phyloP scores from a whole-genome alignment of 306 rosid species.

The Ormosia emarginata region DNA sequence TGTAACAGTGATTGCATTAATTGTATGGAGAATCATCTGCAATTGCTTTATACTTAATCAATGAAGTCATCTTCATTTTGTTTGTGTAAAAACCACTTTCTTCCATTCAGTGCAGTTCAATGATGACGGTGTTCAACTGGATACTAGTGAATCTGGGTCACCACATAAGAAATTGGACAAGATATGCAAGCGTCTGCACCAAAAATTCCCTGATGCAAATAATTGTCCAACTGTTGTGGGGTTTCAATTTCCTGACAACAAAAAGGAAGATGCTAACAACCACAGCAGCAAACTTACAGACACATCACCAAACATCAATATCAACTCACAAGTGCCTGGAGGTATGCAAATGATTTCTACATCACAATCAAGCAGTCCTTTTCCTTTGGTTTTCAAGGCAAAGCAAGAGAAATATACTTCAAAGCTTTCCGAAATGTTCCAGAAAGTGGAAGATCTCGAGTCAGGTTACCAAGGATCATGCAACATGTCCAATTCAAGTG shows the following conservation, averaged over 20 bases:
- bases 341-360: slow-evolving; percentile 39
- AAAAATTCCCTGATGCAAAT: slow-evolving; percentile 34
- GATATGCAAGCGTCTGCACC: slow-evolving; percentile 34
- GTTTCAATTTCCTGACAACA: slow-evolving; percentile 35
- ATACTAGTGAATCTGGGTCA: slow-evolving; percentile 37
- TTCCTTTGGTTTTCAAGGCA: slow-evolving; percentile 30
- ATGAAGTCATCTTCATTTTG: slow-evolving; percentile 33
- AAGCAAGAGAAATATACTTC: slow-evolving; percentile 46
- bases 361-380: slow-evolving; percentile 39
- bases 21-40: slow-evolving; percentile 7
- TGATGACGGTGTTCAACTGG: slow-evolving; percentile 64
- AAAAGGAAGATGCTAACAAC: slow-evolving; percentile 34
- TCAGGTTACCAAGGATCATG: slow-evolving; percentile 51
- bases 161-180: slow-evolving; percentile 51
- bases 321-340: slow-evolving; percentile 40
- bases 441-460: slow-evolving; percentile 61
- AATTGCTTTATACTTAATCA: neutral
- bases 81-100: slow-evolving; percentile 61
- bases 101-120: slow-evolving; percentile 96
- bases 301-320: slow-evolving; percentile 40
- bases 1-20: neutral
- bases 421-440: slow-evolving; percentile 41
- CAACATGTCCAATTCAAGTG: slow-evolving; percentile 71
- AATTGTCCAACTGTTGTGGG: slow-evolving; percentile 57
- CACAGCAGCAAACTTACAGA: slow-evolving; percentile 27